Percentiles rank a stretch among this genome's conserved stretches.
Conservation (phyloP, 305 asterid genomes). For the Solanum chacoense region DNA sequence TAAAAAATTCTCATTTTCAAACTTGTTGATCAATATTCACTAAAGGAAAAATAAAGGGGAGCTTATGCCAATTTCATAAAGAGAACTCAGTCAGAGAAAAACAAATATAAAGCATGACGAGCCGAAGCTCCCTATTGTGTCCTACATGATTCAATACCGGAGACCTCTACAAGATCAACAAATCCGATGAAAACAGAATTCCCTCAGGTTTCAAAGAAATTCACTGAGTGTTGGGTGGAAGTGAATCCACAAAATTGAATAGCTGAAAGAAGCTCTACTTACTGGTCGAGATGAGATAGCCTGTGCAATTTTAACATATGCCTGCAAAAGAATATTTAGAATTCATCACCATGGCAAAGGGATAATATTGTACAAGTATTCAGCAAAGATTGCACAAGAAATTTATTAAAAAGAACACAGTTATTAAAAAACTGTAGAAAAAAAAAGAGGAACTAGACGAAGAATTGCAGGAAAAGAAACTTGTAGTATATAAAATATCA, state of each 20-base stretch:
- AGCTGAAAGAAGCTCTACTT: slow-evolving; percentile 25
- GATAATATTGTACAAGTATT: background rate
- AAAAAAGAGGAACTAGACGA: background rate
- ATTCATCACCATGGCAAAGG: background rate
- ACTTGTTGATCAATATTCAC: background rate
- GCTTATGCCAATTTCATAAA: background rate
- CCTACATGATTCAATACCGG: background rate
- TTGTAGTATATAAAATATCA: background rate
- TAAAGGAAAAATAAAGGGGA: background rate
- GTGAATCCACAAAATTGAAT: background rate
- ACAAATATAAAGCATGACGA: background rate
- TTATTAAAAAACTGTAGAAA: background rate
- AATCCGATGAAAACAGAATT: background rate
- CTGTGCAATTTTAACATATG: slow-evolving; percentile 94
- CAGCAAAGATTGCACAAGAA: background rate
- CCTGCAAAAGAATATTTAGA: slow-evolving; percentile 35
- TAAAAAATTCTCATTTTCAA: background rate
- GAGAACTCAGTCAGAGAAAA: background rate
- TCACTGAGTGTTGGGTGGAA: background rate
- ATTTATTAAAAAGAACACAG: background rate
- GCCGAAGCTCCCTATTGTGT: background rate
- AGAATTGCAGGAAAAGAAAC: background rate
- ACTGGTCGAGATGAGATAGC: slow-evolving; percentile 92
- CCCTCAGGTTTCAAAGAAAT: background rate
- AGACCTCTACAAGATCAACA: background rate